A percentile compares a stretch with the other conserved stretches of the same genome.
Evolutionary conservation across 2,329 filamentous ascomycete species (phyloP).

Genomic region (Stagonosporopsis cucurbitacearum): DNA sequence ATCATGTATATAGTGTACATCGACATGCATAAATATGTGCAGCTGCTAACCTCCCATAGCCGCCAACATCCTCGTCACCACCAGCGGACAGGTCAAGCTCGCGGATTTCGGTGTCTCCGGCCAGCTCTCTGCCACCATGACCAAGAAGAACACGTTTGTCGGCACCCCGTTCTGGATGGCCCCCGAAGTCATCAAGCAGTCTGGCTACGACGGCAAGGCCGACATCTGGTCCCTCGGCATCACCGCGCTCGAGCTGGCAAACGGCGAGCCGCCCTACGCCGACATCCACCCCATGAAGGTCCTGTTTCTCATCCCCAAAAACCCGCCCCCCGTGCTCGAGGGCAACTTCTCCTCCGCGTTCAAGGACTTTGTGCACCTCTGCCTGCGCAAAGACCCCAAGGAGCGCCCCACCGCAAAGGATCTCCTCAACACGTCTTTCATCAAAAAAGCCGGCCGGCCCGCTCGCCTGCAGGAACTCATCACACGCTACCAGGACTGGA

Average conservation of each 20-base stretch:
- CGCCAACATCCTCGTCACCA: conserved; percentile 87
- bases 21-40: too few species aligned
- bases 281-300: conserved; percentile 99
- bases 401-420: conserved; percentile 88
- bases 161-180: conserved; percentile 99
- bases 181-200: conserved; percentile 97
- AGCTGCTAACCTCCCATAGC: conserved; percentile 61
- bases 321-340: conserved; percentile 76
- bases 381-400: conserved; percentile 85
- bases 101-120: conserved; percentile 97
- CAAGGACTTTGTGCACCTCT: conserved; percentile 65
- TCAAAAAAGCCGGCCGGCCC: conserved; percentile 90
- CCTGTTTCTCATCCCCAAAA: conserved; percentile 94
- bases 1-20: too few species aligned
- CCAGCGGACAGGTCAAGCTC: conserved; percentile 94
- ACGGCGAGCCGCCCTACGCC: conserved; percentile 91
- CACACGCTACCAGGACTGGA: conserved; percentile 87
- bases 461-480: conserved; percentile 97
- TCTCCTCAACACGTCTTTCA: conserved; percentile 86
- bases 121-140: conserved; percentile 96
- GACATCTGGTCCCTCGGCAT: conserved; percentile 98
- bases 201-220: conserved; percentile 95
- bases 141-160: conserved; percentile 99
- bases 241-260: conserved; percentile 88
- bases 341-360: conserved; percentile 57